Conservation (phyloP, 2,329 filamentous ascomycete species). For the Drechslera avenae region DNA sequence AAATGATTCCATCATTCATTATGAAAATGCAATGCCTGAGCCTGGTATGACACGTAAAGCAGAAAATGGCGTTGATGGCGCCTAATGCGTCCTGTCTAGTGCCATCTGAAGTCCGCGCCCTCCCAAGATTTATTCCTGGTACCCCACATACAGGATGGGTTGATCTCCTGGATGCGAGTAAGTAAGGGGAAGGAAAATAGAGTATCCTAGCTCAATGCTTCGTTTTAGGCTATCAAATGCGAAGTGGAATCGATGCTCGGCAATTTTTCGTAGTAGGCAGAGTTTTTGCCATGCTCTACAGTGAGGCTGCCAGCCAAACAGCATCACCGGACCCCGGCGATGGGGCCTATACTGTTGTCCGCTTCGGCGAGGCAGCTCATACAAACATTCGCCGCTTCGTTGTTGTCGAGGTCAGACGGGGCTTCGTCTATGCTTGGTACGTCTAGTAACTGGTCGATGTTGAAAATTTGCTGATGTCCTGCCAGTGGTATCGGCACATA, state of each 20-base stretch:
- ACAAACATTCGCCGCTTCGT: constrained; percentile 38
- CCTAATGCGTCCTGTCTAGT: neutral
- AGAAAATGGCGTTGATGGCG: no score
- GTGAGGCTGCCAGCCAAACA: constrained; percentile 18
- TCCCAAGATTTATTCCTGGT: neutral
- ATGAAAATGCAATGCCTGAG: neutral
- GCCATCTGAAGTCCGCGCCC: neutral
- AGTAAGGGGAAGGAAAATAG: neutral
- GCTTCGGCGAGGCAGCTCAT: constrained; percentile 20
- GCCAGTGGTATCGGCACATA: constrained; percentile 51
- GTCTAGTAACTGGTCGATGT: neutral
- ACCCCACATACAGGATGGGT: constrained; percentile 13
- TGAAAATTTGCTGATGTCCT: no score
- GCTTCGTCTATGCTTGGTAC: constrained; percentile 35
- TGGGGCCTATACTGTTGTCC: constrained; percentile 17
- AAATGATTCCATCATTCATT: no score
- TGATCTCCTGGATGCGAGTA: constrained; percentile 12
- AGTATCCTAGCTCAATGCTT: neutral
- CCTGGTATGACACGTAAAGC: neutral
- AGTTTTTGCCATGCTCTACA: constrained; percentile 31
- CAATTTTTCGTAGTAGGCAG: constrained; percentile 26
- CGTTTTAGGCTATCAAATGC: constrained; percentile 25
- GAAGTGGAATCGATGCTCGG: constrained; percentile 16
- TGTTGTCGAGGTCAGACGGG: constrained; percentile 20
- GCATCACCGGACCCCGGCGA: neutral